Evolutionary conservation across 768 basidiomycete genomes (phyloP), one percentile per base, ranked within the genome.

Genomic region (Tricholomella constricta): DNA sequence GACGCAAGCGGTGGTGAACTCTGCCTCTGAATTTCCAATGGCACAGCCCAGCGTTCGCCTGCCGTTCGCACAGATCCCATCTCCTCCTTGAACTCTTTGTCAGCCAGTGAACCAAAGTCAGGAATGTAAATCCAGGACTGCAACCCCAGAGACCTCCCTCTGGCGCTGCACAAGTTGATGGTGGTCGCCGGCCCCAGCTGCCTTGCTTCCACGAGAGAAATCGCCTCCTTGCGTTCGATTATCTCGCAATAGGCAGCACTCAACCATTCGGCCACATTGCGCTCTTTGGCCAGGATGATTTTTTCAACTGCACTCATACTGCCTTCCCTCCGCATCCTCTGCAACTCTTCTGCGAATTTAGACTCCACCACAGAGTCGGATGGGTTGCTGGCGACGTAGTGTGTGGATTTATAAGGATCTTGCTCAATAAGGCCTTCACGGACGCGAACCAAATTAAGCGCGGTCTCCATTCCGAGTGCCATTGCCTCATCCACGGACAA

Each of bases 181-280:
- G 58, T 32, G 1, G 51, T 52, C 12, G 43, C 54, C 3, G 42
- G 32, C 3, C 54, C 44, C 20, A 56, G 15, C 35, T 31, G 32
- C 12, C 4, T 19, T 3, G 46, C 47, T 11, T 58, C 51, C 8
- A 44, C 45, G 1, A 40, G 3, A 25, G 54, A 52, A 35, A 59
- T 26, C 7, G 23, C n/a, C 9, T 52, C 34, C 10, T 14, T 4
- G 19, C 54, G 54, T 2, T 38, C 31, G 7, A 29, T 20, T 4
- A 60, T 44, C 5, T 51, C 58, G 14, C 51, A 26, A 29, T 48
- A 54, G 1, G 49, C 48, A 11, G 43, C 29, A 9, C 49, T 43
- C 6, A 56, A 37, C 29, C 43, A 60, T 10, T 54, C 22, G 15
- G 34, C 36, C 4, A 40, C 9, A 12, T 46, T 35, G 2, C 46